Conservation (phyloP, 192 early-diverging fungal species). For the Nowakowskiella sp. region DNA sequence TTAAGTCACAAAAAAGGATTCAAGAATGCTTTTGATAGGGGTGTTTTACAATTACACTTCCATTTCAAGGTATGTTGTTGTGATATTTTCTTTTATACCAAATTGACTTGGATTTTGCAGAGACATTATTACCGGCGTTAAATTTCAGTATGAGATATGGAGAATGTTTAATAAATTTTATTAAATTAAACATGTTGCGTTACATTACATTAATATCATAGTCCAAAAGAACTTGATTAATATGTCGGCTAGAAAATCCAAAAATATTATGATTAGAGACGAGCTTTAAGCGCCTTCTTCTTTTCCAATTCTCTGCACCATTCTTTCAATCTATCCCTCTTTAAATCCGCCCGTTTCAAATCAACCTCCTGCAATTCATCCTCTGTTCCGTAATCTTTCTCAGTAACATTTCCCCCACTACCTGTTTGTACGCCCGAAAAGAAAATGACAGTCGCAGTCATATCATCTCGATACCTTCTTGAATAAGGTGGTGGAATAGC, state of each 20-base stretch:
- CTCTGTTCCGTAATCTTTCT: constrained; percentile 4
- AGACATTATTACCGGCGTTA: neutral
- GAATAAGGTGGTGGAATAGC: constrained; percentile 33
- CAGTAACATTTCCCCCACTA: neutral
- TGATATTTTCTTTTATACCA: neutral
- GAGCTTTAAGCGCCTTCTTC: too few species aligned
- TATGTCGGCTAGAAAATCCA: too few species aligned
- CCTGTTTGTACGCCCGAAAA: constrained; percentile 11
- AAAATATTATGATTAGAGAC: too few species aligned
- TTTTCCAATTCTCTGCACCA: too few species aligned
- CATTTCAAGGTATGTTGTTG: constrained; percentile 75
- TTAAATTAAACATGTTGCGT: too few species aligned
- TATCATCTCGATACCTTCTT: constrained; percentile 39
- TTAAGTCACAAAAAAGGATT: constrained; percentile 83
- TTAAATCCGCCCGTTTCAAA: constrained; percentile 15
- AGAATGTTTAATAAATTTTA: too few species aligned
- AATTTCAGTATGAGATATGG: neutral
- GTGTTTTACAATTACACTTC: constrained; percentile 74
- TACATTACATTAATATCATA: too few species aligned
- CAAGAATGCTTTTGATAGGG: constrained; percentile 69
- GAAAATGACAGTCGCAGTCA: constrained; percentile 42
- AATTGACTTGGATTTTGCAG: constrained; percentile 1
- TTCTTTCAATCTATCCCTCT: constrained; percentile 15
- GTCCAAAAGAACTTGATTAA: too few species aligned
- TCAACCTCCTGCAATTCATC: constrained; percentile 13